These are phyloP conservation scores for Leucocoprinus sp. DNA, from an alignment of 768 basidiomycete genomes.

Conservation along the genomic window DNA sequence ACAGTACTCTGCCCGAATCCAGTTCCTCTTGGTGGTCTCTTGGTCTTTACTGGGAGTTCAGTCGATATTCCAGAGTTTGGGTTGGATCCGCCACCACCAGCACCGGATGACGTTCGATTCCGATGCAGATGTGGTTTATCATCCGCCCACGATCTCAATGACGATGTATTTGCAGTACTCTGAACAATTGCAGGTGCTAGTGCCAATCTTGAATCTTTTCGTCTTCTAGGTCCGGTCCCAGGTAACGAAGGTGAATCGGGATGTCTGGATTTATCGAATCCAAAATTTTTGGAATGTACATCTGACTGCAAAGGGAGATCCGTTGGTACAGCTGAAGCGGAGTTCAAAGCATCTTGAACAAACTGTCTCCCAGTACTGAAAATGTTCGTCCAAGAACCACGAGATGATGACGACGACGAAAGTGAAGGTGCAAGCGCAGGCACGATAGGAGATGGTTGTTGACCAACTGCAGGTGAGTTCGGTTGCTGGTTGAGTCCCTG, in stretches of 20 bases:
- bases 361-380: slow-evolving; percentile 67
- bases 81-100: slow-evolving; percentile 1
- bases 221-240: slow-evolving; percentile 14
- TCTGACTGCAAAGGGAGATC: slow-evolving; percentile 16
- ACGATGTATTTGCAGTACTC: slow-evolving; percentile 16
- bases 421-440: slow-evolving; percentile 32
- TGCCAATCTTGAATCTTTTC: slow-evolving; percentile 21
- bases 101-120: slow-evolving; percentile 20
- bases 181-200: slow-evolving; percentile 15
- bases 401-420: slow-evolving; percentile 53
- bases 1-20: slow-evolving; percentile 18
- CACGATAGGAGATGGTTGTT: slow-evolving; percentile 35
- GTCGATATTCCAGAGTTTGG: slow-evolving; percentile 20
- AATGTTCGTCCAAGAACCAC: slow-evolving; percentile 76
- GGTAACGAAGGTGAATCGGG: slow-evolving; percentile 14
- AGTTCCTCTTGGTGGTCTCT: slow-evolving; percentile 33
- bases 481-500: slow-evolving; percentile 31
- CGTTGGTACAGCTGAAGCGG: slow-evolving; percentile 33
- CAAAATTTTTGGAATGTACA: neutral
- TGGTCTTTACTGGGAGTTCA: slow-evolving; percentile 13
- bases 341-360: slow-evolving; percentile 43
- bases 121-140: slow-evolving; percentile 19
- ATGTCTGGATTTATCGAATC: slow-evolving; percentile 6
- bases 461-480: slow-evolving; percentile 46
- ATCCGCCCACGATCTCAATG: slow-evolving; percentile 57